Conservation (phyloP, 2,329 filamentous ascomycete genomes). For the Stenocarpella maydis region DNA sequence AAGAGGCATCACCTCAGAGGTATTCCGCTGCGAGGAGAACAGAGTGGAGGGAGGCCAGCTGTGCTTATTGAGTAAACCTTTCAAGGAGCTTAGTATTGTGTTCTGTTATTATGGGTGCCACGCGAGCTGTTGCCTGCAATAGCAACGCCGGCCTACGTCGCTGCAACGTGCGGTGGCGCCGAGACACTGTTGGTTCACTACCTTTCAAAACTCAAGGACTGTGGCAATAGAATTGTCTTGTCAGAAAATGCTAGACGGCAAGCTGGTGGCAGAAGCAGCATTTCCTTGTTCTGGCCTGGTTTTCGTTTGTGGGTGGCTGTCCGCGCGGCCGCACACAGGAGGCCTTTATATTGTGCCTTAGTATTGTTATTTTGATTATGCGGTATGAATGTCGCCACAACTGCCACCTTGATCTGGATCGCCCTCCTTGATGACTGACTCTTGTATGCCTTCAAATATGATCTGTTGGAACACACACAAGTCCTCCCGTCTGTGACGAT, state of each 20-base stretch:
- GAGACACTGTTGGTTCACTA: not conserved
- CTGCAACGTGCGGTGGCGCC: not conserved
- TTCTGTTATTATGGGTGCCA: constrained; percentile 33
- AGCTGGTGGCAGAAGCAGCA: no score
- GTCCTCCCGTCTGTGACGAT: not conserved
- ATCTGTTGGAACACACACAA: not conserved
- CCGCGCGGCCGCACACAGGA: no score
- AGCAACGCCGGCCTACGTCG: not conserved
- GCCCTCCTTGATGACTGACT: not conserved
- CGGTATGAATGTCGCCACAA: not conserved
- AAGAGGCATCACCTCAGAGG: not conserved
- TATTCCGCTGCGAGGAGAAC: not conserved
- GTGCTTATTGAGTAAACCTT: no score
- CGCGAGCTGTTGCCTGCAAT: not conserved
- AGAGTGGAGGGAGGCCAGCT: not conserved
- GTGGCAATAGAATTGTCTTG: no score
- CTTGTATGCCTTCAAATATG: not conserved
- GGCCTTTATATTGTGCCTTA: constrained; percentile 25
- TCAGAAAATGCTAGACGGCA: not conserved
- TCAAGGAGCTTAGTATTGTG: constrained; percentile 17
- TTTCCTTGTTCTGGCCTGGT: not conserved
- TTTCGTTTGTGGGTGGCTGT: no score
- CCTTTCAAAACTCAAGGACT: not conserved
- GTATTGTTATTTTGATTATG: constrained; percentile 23
- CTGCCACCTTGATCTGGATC: not conserved